These are phyloP conservation scores for Psilocybe tampanensis DNA, from an alignment of 768 basidiomycete genomes.

Conservation along the genomic window DNA sequence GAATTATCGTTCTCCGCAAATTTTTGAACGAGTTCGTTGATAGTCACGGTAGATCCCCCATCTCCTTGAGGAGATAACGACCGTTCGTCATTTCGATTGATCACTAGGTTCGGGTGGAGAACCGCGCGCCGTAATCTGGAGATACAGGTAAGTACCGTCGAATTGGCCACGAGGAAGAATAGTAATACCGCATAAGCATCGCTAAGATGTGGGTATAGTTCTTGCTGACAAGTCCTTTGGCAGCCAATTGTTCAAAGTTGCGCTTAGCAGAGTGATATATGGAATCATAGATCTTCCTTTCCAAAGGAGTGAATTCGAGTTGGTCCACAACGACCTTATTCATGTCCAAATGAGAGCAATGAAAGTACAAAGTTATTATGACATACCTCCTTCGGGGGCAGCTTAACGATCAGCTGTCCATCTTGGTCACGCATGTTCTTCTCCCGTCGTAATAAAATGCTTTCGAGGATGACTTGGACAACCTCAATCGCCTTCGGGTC, in stretches of 20 bases:
- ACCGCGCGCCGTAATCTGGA: conserved; percentile 86
- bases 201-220: conserved; percentile 90
- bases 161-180: background rate
- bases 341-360: background rate
- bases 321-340: conserved; percentile 64
- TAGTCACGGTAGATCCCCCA: conserved; percentile 42
- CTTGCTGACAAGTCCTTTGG: conserved; percentile 75
- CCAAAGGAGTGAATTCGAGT: conserved; percentile 79
- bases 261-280: conserved; percentile 80
- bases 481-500: conserved; percentile 94
- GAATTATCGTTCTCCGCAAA: conserved; percentile 44
- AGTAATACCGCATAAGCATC: conserved; percentile 88
- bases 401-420: conserved; percentile 85
- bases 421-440: conserved; percentile 90
- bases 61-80: conserved; percentile 39
- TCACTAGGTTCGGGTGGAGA: conserved; percentile 84
- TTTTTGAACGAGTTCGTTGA: conserved; percentile 60
- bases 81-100: conserved; percentile 50
- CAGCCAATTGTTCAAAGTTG: conserved; percentile 78
- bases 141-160: background rate
- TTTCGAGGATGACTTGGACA: conserved; percentile 93
- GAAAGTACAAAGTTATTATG: background rate
- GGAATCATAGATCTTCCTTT: conserved; percentile 88
- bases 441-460: conserved; percentile 83
- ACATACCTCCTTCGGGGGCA: conserved; percentile 81